These are phyloP conservation scores for Coemansia sp. DNA, from an alignment of 192 early-diverging fungal genomes.

Conservation along the genomic window DNA sequence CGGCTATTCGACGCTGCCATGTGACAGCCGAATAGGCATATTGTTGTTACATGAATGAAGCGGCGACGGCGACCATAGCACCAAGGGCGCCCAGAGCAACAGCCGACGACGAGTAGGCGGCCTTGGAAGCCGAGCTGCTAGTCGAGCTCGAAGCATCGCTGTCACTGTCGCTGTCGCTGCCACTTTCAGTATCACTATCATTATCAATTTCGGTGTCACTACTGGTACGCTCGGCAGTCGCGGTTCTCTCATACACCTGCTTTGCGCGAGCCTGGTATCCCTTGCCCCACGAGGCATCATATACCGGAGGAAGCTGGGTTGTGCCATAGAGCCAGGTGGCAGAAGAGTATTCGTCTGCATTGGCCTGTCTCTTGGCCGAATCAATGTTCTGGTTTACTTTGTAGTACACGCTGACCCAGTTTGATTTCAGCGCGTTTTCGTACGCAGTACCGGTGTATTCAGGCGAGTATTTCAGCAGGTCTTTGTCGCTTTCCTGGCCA, in stretches of 20 bases:
- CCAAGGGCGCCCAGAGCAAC: not conserved
- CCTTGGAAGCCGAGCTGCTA: conserved; percentile 6
- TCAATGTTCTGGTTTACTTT: conserved; percentile 31
- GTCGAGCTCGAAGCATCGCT: not conserved
- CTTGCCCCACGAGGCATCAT: conserved; percentile 19
- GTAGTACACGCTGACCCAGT: conserved; percentile 40
- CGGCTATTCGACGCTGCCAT: no score
- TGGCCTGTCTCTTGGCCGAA: no score
- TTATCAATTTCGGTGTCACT: no score
- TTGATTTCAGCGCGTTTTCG: conserved; percentile 7
- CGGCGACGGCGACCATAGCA: no score
- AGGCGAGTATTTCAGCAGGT: conserved; percentile 20
- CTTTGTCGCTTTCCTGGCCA: not conserved
- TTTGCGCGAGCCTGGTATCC: conserved; percentile 21
- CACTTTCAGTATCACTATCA: no score
- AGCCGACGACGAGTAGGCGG: not conserved
- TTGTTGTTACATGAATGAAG: no score
- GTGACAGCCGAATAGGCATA: no score
- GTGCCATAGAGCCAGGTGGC: conserved; percentile 43
- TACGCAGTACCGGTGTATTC: conserved; percentile 27
- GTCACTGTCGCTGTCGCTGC: no score
- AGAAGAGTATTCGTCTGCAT: conserved; percentile 14
- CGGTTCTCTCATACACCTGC: not conserved
- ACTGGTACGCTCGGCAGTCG: not conserved
- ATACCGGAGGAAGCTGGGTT: conserved; percentile 19